These are phyloP conservation scores for Setomelanomma holmii DNA, from an alignment of 2,329 filamentous ascomycete species.

Conservation along the genomic window DNA sequence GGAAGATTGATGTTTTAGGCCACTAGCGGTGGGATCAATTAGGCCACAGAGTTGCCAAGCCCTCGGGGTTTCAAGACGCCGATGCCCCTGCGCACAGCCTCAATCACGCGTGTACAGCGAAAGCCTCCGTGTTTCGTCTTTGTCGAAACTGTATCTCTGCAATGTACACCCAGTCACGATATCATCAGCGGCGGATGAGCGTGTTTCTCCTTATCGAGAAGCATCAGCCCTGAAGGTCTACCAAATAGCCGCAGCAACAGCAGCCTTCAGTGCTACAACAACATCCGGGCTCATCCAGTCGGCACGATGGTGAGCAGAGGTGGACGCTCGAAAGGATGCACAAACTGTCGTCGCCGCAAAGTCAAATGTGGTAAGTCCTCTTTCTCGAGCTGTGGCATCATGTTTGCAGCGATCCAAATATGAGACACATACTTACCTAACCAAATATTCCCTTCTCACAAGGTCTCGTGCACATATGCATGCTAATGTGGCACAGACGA, in stretches of 20 bases:
- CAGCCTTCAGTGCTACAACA: too few relatives aligned
- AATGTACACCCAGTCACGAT: not conserved
- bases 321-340: slow-evolving; percentile 37
- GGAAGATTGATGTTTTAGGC: too few relatives aligned
- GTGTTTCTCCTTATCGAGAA: not conserved
- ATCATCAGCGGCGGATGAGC: not conserved
- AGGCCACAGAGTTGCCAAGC: too few relatives aligned
- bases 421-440: not conserved
- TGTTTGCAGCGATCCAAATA: too few relatives aligned
- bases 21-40: too few relatives aligned
- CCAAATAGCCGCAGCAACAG: too few relatives aligned
- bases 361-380: slow-evolving; percentile 36
- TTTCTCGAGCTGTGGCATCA: too few relatives aligned
- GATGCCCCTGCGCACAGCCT: not conserved
- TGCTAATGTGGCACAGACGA: slow-evolving; percentile 27
- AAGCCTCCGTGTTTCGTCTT: too few relatives aligned
- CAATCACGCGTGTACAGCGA: not conserved
- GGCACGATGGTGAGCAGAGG: slow-evolving; percentile 41
- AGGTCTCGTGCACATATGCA: not conserved
- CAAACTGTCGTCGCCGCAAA: slow-evolving; percentile 32
- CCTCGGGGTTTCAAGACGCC: not conserved
- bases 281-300: too few relatives aligned
- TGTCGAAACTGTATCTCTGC: not conserved
- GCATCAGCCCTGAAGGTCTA: not conserved
- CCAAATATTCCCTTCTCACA: not conserved